Evolutionary conservation across 2,329 filamentous ascomycete genomes (phyloP), one percentile per base, ranked within the genome.

Genomic region (Thielaviopsis ethacetica): DNA sequence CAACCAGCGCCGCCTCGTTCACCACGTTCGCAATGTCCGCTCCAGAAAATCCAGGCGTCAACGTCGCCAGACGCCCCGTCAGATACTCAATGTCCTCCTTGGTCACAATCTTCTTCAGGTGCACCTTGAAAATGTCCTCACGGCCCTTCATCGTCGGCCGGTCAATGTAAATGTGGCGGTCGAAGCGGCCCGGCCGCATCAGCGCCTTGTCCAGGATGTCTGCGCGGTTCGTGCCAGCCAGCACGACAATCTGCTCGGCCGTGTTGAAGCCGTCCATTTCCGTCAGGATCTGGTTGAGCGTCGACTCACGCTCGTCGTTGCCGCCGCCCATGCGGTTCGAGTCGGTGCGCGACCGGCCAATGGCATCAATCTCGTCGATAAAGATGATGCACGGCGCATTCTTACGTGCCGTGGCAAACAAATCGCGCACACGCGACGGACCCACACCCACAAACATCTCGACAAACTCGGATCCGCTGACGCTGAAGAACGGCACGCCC

Each of bases 231-330:
- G 93, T 98, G 74, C 93, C 93, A 54, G 93, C 93, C 62, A 98
- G 80, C 34, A 98, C 93, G 57, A 98, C 91, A 50, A 98, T 88
- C 73, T 97, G 91, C 67, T 97, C 91, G 1, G 85, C 82, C 7
- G 91, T 97, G 72, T 96, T 96, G 82, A 97, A 97, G 61, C 91
- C 93, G 69, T 98, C 93, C 93, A 98, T 98, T 71, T 98, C 93
- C 0, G 93, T 98, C 58, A 98, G 76, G 62, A 98, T 97, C 73
- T 98, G 93, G 72, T 98, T 98, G 27, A 98, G 83, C 0, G 93
- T 98, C 54, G 88, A 88, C 73, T 98, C 93, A 62, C 93, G 86
- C 74, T 98, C 93, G 68, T 98, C 93, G 68, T 97, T 97, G 62
- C 93, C 93, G 63, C 91, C 91, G 47, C 86, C 86, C 61, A 74